Evolutionary conservation across 148 eudicot genomes (phyloP), one percentile per base, ranked within the genome.

Genomic region (Rhododendron molle): DNA sequence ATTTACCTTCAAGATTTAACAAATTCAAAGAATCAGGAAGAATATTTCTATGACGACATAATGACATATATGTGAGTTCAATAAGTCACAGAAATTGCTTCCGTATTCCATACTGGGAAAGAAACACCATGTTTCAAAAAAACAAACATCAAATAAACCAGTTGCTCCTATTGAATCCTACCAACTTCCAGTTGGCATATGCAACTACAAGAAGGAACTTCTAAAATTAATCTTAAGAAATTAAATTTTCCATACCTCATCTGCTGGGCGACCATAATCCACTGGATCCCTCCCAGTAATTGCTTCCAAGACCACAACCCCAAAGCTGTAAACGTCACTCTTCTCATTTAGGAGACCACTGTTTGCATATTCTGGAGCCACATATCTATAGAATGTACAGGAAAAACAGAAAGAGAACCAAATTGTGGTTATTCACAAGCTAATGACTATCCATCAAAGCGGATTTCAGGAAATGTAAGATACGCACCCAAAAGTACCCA

Each of bases 281-380:
- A 96, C 99, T 2, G 98, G 98, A 85, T 96, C 99, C 88, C 97
- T 94, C 85, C 99, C 96, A 14, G 97, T 96, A 73, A 96, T 92
- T 49, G 99, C 87, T 91, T 96, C 99, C 88, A 96, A 90, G 40
- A 96, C 90, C 82, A 95, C 91, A 83, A 95, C 97, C 49, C 98
- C 98, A 85, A 94, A 95, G 88, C 97, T 94, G 86, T 95, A 94
- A 26, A 95, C 94, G 85, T 95, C 98, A 85, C 97, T 95, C 89
- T 95, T 94, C 88, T 95, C 99, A 82, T 93, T 95, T 52, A 95
- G 92, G 83, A 93, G 93, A 81, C 99, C 99, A 85, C 98, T 95
- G 82, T 93, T 95, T 83, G 99, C 99, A 91, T 96, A 96, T 87
- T 96, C 99, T 80, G 99, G 99, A 86, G 97, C 98, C 74, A 96